phyloP scores from a whole-genome alignment of 257 asterid species.

The Lavandula angustifolia region DNA sequence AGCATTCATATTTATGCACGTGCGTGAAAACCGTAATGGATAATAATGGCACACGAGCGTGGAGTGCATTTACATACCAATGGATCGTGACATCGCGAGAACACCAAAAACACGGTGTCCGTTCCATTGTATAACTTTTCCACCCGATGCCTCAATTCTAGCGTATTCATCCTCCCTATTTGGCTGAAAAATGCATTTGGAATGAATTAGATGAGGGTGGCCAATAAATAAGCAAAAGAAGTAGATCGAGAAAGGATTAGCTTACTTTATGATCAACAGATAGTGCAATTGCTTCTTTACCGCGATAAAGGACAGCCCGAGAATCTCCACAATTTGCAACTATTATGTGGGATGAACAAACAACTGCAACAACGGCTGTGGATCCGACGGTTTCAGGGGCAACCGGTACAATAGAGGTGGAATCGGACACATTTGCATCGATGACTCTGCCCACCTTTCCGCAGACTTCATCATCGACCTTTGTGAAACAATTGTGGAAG shows the following conservation, averaged over 20 bases:
- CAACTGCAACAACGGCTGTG: constrained; percentile 75
- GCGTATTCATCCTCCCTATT: constrained; percentile 78
- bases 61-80: constrained; percentile 51
- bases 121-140: constrained; percentile 88
- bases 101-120: constrained; percentile 92
- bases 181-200: constrained; percentile 46
- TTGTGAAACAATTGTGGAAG: constrained; percentile 61
- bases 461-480: constrained; percentile 76
- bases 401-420: constrained; percentile 44
- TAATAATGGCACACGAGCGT: too few species aligned
- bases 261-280: constrained; percentile 82
- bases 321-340: constrained; percentile 91
- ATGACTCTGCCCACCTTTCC: constrained; percentile 33
- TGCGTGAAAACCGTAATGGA: too few species aligned
- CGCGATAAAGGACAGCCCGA: constrained; percentile 86
- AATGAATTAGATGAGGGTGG: too few species aligned
- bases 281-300: constrained; percentile 73
- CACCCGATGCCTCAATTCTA: constrained; percentile 89
- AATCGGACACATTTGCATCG: constrained; percentile 3
- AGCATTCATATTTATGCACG: too few species aligned
- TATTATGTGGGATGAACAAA: constrained; percentile 75
- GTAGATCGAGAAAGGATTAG: neutral
- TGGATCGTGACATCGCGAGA: constrained; percentile 93
- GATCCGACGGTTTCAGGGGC: constrained; percentile 86
- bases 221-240: constrained; percentile 7